These are phyloP conservation scores for Rhizoclosmatium globosum DNA, from an alignment of 192 early-diverging fungal species.

Conservation along the genomic window DNA sequence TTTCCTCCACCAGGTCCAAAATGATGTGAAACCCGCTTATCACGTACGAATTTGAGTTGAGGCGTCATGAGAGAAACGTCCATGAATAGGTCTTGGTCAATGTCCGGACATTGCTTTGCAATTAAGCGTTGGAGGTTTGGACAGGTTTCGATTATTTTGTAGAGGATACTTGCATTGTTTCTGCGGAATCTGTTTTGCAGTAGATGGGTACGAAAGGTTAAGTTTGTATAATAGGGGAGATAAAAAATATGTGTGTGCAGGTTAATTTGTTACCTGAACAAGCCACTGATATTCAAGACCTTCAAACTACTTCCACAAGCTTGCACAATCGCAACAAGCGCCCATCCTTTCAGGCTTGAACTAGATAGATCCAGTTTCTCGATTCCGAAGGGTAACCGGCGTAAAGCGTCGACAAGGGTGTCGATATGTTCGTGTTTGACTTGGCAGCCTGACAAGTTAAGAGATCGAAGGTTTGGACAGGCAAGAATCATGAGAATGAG, in stretches of 20 bases:
- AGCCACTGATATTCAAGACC: conserved; percentile 1
- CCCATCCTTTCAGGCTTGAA: conserved; percentile 4
- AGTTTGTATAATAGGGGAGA: background rate
- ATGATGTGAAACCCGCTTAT: background rate
- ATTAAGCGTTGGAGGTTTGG: conserved; percentile 4
- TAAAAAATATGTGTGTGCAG: background rate
- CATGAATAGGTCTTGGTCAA: conserved; percentile 8
- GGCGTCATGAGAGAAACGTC: background rate
- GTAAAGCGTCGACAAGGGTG: background rate
- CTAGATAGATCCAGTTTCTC: background rate
- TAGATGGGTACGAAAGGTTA: background rate
- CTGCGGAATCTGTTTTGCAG: conserved; percentile 9
- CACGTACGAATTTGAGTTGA: background rate
- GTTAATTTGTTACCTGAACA: background rate
- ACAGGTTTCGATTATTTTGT: conserved; percentile 2
- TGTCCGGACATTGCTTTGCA: conserved; percentile 23
- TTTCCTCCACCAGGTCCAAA: background rate
- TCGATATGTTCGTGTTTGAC: background rate
- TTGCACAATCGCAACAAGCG: conserved; percentile 8
- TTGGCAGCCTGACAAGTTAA: conserved; percentile 14
- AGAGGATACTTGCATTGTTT: background rate
- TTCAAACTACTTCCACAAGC: background rate
- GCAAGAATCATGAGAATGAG: background rate
- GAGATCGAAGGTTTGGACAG: conserved; percentile 1
- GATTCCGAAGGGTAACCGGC: background rate